Evolutionary conservation across 192 early-diverging fungal genomes (phyloP).

Genomic region (Entomortierella chlamydospora): DNA sequence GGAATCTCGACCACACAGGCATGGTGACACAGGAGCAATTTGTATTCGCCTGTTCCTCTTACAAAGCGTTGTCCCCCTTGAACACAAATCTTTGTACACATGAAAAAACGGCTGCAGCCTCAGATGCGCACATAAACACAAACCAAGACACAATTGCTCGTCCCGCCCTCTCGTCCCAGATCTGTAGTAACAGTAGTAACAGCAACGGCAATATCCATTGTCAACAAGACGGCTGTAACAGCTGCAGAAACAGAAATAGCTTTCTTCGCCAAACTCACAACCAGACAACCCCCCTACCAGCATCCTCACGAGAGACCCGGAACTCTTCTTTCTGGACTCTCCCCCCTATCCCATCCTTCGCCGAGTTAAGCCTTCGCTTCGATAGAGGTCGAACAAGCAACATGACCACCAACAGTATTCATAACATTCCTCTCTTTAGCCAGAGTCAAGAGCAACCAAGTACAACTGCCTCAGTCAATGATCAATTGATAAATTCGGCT

Average conservation of each 20-base stretch:
- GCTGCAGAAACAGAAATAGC: not conserved
- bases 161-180: not conserved
- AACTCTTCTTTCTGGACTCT: slow-evolving; percentile 21
- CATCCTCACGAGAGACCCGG: not conserved
- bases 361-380: slow-evolving; percentile 21
- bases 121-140: not conserved
- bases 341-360: slow-evolving; percentile 35
- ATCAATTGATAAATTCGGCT: not conserved
- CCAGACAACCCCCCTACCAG: not conserved
- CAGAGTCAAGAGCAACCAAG: too few species aligned
- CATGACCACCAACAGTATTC: not conserved
- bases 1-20: slow-evolving; percentile 3
- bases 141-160: not conserved
- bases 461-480: not conserved
- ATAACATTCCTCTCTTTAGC: too few species aligned
- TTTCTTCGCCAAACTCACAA: not conserved
- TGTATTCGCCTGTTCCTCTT: not conserved
- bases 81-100: slow-evolving; percentile 1
- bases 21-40: slow-evolving; percentile 4
- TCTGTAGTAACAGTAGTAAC: not conserved
- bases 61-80: not conserved
- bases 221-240: slow-evolving; percentile 7
- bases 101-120: not conserved
- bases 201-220: not conserved
- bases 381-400: slow-evolving; percentile 23